Base-by-base conservation (phyloP, 352 stramenopile genomes). In the Globisporangium echinulatum region DNA sequence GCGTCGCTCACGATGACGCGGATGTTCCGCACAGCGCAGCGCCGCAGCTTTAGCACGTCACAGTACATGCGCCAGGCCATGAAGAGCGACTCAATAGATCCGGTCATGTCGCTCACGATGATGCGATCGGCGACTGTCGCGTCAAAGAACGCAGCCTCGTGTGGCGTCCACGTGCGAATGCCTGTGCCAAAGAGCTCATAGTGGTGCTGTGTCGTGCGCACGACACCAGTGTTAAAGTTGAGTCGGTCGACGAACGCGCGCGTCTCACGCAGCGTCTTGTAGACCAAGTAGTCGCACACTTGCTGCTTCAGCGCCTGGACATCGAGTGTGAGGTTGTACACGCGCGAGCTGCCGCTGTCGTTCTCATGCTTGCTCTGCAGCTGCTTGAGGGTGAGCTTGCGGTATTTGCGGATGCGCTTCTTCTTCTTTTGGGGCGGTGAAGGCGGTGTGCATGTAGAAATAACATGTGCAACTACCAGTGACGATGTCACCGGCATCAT, bases 311-410 rank as follows among this genome's bases (percentile, higher is more conserved):
- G 53, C 10, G 52, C 64, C 48, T 76, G 63, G 15, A 76, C 52
- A 49, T 81, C 69, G 7, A 81, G 59, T 54, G 66, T 61, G 33
- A 81, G 56, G 25, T 75, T 75, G 58, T 70, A 54, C 10, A 63
- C 38, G 14, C 40, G 58, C 38, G 58, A 63, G 38, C 53, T 44
- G 3, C 47, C 33, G 4, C 9, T 46, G 4, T 63, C 51, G 19
- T 53, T 58, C 15, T 58, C 19, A 25, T 14, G 11, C 56, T 40
- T 58, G 4, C 58, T 52, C 44, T 57, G 19, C 15, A 40, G 37
- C 46, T 63, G 58, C 33, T 58, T 54, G 37, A 17, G 13, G 15
- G 42, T 58, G 17, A 63, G 51, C 33, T 40, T 48, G 43, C 58
- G 58, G 46, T 50, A 13, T 11, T 25, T 52, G 39, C 44, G 52